Evolutionary conservation across 495 filamentous ascomycete genomes (phyloP), one percentile per base, ranked within the genome.

Genomic region (Darksidea phi): DNA sequence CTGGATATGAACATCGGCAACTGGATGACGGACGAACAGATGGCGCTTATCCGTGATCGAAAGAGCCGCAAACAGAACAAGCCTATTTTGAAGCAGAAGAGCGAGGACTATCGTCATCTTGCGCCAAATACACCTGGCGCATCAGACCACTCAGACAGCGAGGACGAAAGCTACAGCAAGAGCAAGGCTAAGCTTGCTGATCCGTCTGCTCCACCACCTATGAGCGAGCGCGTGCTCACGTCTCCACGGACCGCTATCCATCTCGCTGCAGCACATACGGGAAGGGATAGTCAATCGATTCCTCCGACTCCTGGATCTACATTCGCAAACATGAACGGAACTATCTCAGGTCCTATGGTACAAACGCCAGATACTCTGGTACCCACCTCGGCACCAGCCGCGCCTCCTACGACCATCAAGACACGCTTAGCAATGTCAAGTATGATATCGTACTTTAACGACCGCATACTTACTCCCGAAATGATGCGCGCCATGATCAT

Each of bases 401-500:
- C 83, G 8, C 41, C 57, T 65, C 69, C 81, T n/a, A 81, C 80
- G 54, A 75, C 87, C 1, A 84, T 95, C 54, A 86, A 82, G 61
- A 97, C 94, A 17, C 84, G 91, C 41, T 82, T 98, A 7, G 91
- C 94, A 41, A 92, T 91, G 75, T 90, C 90, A 0, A 89, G 85
- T n/a, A 93, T 96, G 84, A 92, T 98, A 54, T 95, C 93, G 11
- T 98, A 97, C 76, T 94, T 96, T 71, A 90, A 92, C 72, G 94
- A 98, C 74, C 89, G 95, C 21, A 88, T 98, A 36, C 80, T 98
- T 23, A 91, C 89, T 0, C 95, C 94, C 0, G 95, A 97, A 72
- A 95, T 98, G 90, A 96, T 97, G 88, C 87, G 94, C 51, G 91
- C 91, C 26, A 97, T 98, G 94, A 94, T 98, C 58, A 96, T 98